These are phyloP conservation scores for Acer saccharum DNA, from an alignment of 345 rosid species.

Conservation along the genomic window DNA sequence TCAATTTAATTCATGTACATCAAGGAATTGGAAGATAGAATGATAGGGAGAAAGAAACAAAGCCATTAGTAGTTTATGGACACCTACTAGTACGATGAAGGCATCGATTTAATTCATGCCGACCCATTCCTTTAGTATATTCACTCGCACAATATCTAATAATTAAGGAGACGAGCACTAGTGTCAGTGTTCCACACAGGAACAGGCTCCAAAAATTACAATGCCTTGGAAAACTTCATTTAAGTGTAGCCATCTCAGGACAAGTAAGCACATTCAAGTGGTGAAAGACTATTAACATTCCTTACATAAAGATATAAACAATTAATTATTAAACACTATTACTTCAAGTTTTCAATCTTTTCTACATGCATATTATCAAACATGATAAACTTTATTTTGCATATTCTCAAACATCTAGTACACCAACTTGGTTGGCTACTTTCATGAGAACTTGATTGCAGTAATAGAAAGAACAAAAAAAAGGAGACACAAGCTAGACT, in stretches of 20 bases:
- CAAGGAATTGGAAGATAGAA: constrained; percentile 9
- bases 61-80: neutral
- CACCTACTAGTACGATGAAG: neutral
- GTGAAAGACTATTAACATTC: neutral
- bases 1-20: neutral
- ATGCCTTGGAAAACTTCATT: neutral
- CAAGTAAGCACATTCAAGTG: neutral
- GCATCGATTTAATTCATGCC: constrained; percentile 1
- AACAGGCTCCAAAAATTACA: neutral
- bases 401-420: neutral
- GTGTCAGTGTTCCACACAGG: neutral
- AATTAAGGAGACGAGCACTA: constrained; percentile 6
- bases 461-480: neutral
- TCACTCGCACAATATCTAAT: neutral
- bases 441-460: neutral
- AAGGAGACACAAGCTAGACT: neutral
- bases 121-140: constrained; percentile 3
- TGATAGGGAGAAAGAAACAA: neutral
- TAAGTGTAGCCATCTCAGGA: neutral
- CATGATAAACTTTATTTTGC: constrained; percentile 7
- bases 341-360: neutral
- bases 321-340: neutral
- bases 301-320: neutral
- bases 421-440: neutral
- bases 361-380: neutral